Evolutionary conservation across 2,329 filamentous ascomycete species (phyloP).

Genomic region (Venturia effusa): DNA sequence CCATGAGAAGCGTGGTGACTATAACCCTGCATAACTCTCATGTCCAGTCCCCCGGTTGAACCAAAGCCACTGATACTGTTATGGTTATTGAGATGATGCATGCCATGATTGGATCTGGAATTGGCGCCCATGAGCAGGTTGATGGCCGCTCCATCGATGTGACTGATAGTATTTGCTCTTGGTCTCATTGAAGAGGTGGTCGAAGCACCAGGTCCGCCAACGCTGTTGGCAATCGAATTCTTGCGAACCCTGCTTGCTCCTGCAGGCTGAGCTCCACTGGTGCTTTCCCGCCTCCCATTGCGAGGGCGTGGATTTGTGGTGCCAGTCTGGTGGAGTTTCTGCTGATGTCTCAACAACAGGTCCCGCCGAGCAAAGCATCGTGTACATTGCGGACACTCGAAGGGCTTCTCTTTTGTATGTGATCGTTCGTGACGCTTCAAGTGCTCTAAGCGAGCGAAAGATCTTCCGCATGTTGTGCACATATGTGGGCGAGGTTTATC

Average conservation of each 20-base stretch:
- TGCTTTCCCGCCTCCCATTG: conserved; percentile 67
- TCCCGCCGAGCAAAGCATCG: conserved; percentile 92
- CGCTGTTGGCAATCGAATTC: conserved; percentile 67
- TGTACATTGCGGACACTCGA: conserved; percentile 89
- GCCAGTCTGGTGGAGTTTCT: conserved; percentile 92
- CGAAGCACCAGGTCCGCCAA: conserved; percentile 33
- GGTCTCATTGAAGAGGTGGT: conserved; percentile 60
- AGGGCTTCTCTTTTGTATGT: conserved; percentile 98
- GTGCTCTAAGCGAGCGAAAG: conserved; percentile 90
- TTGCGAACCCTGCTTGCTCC: conserved; percentile 72
- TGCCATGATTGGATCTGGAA: conserved; percentile 37
- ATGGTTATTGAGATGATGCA: conserved; percentile 55
- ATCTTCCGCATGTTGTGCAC: conserved; percentile 81
- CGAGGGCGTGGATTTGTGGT: conserved; percentile 78
- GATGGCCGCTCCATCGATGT: conserved; percentile 69
- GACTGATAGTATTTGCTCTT: conserved; percentile 90
- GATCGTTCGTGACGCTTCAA: conserved; percentile 94
- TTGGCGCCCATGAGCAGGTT: conserved; percentile 55
- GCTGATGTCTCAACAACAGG: conserved; percentile 85
- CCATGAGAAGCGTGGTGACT: conserved; percentile 57
- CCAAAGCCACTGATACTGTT: conserved; percentile 60
- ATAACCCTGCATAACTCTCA: conserved; percentile 60
- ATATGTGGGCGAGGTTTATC: conserved; percentile 95
- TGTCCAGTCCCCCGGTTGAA: conserved; percentile 47
- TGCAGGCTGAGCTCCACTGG: conserved; percentile 56